Evolutionary conservation across 2,329 filamentous ascomycete genomes (phyloP).

Genomic region (Mycosphaerella sp.): DNA sequence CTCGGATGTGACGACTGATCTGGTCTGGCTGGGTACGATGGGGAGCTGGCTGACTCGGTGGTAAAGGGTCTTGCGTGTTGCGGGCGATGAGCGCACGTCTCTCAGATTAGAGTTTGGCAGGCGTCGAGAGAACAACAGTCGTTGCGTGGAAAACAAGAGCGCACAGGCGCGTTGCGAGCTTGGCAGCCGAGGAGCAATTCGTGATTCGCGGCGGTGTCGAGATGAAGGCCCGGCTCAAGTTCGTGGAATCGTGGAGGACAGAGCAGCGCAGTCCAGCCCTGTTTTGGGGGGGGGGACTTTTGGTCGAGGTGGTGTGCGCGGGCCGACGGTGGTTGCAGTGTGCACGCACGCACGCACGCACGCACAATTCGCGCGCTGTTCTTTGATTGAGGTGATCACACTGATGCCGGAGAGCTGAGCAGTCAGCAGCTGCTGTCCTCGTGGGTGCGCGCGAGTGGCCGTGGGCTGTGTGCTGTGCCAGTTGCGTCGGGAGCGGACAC

Average conservation of each 20-base stretch:
- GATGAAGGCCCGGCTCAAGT: slow-evolving; percentile 17
- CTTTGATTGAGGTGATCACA: no score
- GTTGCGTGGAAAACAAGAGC: slow-evolving; percentile 11
- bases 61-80: background rate
- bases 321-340: slow-evolving; percentile 5
- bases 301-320: slow-evolving; percentile 13
- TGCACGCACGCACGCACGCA: background rate
- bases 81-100: no score
- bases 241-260: background rate
- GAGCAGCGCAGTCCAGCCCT: background rate
- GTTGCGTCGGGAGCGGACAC: slow-evolving; percentile 14
- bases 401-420: background rate
- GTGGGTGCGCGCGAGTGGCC: background rate
- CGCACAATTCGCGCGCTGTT: background rate
- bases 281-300: background rate
- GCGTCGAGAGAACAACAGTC: slow-evolving; percentile 2
- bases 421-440: background rate
- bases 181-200: slow-evolving; percentile 13
- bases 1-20: slow-evolving; percentile 5
- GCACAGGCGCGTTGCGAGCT: slow-evolving; percentile 14
- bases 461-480: background rate
- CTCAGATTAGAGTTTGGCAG: slow-evolving; percentile 15
- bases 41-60: background rate
- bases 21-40: slow-evolving; percentile 12
- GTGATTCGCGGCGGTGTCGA: slow-evolving; percentile 12